phyloP scores from a whole-genome alignment of 2,329 filamentous ascomycete genomes.

The Fusarium poae region DNA sequence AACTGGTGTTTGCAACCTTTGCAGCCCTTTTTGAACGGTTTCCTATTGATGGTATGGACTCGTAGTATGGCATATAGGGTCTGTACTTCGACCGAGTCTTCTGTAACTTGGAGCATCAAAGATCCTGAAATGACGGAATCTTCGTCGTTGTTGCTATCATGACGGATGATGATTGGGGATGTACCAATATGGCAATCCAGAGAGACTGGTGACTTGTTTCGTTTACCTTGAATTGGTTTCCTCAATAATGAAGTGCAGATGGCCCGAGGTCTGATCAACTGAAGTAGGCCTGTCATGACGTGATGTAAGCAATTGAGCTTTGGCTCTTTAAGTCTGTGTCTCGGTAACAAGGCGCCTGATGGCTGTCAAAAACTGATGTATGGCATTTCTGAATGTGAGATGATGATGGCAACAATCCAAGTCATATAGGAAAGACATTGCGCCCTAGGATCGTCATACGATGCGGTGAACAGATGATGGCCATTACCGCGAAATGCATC shows the following conservation, averaged over 20 bases:
- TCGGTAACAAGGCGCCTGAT: not conserved
- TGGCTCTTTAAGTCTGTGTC: not conserved
- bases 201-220: not conserved
- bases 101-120: constrained; percentile 1
- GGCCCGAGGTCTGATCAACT: constrained; percentile 21
- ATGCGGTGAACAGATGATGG: not conserved
- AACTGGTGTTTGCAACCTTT: constrained; percentile 32
- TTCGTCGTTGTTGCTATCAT: not conserved
- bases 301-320: not conserved
- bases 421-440: not conserved
- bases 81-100: constrained; percentile 17
- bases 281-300: constrained; percentile 22
- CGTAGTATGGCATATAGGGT: constrained; percentile 13
- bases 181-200: constrained; percentile 29
- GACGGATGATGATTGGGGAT: constrained; percentile 11
- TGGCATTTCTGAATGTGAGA: not conserved
- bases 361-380: no score
- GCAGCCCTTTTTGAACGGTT: constrained; percentile 34
- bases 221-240: not conserved
- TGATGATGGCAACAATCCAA: not conserved
- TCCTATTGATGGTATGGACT: constrained; percentile 20
- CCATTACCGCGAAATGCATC: not conserved
- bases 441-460: not conserved
- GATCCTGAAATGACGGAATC: constrained; percentile 18
- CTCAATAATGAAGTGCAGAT: not conserved